phyloP scores from a whole-genome alignment of 345 rosid species.

The Salix viminalis region DNA sequence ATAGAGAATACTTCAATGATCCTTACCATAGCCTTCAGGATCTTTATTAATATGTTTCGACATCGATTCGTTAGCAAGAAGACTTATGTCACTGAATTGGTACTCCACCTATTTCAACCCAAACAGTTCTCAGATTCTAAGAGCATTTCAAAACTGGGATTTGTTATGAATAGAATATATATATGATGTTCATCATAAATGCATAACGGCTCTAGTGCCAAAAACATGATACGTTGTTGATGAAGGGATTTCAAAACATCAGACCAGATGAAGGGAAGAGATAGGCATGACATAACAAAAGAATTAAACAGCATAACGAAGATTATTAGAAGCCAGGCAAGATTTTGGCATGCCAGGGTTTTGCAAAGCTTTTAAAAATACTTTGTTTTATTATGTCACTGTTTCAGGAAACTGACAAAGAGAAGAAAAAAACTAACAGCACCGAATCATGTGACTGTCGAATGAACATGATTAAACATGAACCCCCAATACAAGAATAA shows the following conservation, averaged over 20 bases:
- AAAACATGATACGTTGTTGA: background rate
- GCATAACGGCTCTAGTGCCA: background rate
- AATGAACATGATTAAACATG: background rate
- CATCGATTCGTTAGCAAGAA: constrained; percentile 81
- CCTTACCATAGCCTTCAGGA: constrained; percentile 86
- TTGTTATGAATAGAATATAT: background rate
- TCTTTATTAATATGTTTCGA: constrained; percentile 78
- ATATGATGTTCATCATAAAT: background rate
- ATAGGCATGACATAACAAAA: background rate
- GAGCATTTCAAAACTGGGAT: background rate
- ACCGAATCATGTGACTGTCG: background rate
- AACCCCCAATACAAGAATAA: background rate
- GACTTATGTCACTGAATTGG: constrained; percentile 86
- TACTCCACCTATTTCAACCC: constrained; percentile 62
- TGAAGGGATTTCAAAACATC: background rate
- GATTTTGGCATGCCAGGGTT: background rate
- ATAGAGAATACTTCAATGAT: background rate
- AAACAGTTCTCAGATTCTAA: constrained; percentile 5
- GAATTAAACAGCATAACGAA: background rate
- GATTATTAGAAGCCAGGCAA: background rate
- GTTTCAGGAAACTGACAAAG: background rate
- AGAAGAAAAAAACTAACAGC: background rate
- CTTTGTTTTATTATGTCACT: background rate
- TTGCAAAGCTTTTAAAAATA: too few species aligned
- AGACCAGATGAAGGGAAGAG: background rate